Evolutionary conservation across 2,329 filamentous ascomycete species (phyloP).

Genomic region (Coniochaeta hoffmannii): DNA sequence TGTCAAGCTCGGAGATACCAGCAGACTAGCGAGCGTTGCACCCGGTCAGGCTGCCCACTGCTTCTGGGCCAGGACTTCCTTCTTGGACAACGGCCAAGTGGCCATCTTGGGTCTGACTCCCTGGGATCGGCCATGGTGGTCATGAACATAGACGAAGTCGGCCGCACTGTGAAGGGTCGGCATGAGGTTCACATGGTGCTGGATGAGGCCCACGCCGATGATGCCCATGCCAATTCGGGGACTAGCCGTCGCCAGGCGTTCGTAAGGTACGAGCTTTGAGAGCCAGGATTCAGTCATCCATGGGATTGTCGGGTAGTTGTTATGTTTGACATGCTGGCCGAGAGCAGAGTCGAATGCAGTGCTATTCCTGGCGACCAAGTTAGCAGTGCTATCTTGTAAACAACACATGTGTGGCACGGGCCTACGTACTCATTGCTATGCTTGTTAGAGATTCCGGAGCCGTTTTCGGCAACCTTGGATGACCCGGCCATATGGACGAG

Average conservation of each 20-base stretch:
- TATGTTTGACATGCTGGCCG: not conserved
- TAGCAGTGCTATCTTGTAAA: not conserved
- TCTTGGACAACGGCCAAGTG: slow-evolving; percentile 23
- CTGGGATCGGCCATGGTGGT: slow-evolving; percentile 10
- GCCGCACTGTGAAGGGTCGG: slow-evolving; percentile 17
- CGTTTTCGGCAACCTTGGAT: not conserved
- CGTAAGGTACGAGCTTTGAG: slow-evolving; percentile 15
- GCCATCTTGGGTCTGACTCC: slow-evolving; percentile 21
- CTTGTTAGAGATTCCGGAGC: not conserved
- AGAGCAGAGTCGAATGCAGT: not conserved
- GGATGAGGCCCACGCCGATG: slow-evolving; percentile 18
- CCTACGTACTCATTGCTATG: not conserved
- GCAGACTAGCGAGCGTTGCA: not conserved
- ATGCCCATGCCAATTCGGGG: slow-evolving; percentile 17
- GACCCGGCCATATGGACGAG: not conserved
- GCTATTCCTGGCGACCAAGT: not conserved
- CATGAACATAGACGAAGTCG: slow-evolving; percentile 20
- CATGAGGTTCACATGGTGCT: slow-evolving; percentile 20
- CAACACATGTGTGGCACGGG: not conserved
- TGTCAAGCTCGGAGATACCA: not conserved
- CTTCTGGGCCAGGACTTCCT: slow-evolving; percentile 13
- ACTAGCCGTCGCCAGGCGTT: slow-evolving; percentile 20
- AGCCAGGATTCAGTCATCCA: slow-evolving; percentile 17
- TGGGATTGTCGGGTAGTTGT: slow-evolving; percentile 9
- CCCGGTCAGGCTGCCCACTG: slow-evolving; percentile 13